Evolutionary conservation across 768 basidiomycete species (phyloP).

Genomic region (Auriscalpium vulgare): DNA sequence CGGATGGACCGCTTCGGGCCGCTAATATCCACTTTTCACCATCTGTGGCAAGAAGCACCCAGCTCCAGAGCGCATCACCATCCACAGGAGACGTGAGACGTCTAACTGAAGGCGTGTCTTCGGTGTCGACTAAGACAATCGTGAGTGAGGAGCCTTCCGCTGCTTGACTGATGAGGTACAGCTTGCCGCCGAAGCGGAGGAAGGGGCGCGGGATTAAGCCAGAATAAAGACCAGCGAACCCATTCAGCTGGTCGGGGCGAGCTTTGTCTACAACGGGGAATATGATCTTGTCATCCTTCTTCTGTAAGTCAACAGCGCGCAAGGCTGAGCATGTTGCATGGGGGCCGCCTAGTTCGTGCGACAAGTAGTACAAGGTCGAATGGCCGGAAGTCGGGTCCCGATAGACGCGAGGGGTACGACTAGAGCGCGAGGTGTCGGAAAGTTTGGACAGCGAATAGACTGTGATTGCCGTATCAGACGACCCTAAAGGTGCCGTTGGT

Average conservation of each 20-base stretch:
- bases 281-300: constrained; percentile 7
- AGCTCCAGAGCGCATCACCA: constrained; percentile 11
- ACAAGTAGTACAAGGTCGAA: constrained; percentile 18
- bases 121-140: constrained; percentile 15
- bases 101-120: constrained; percentile 6
- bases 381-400: not conserved
- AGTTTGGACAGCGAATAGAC: not conserved
- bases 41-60: constrained; percentile 14
- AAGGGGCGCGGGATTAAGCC: constrained; percentile 22
- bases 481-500: not conserved
- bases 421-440: constrained; percentile 7
- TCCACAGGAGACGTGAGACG: constrained; percentile 8
- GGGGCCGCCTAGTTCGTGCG: constrained; percentile 22
- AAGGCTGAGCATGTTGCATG: constrained; percentile 23
- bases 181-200: constrained; percentile 5
- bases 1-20: constrained; percentile 12
- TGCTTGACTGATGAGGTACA: constrained; percentile 14
- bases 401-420: constrained; percentile 16
- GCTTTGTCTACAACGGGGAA: constrained; percentile 14
- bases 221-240: constrained; percentile 27
- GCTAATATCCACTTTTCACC: constrained; percentile 11
- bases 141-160: constrained; percentile 17
- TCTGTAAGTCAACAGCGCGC: constrained; percentile 12
- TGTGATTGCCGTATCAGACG: not conserved
- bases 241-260: constrained; percentile 6